These are phyloP conservation scores for Termitomyces sp. DNA, from an alignment of 768 basidiomycete species.

Conservation along the genomic window DNA sequence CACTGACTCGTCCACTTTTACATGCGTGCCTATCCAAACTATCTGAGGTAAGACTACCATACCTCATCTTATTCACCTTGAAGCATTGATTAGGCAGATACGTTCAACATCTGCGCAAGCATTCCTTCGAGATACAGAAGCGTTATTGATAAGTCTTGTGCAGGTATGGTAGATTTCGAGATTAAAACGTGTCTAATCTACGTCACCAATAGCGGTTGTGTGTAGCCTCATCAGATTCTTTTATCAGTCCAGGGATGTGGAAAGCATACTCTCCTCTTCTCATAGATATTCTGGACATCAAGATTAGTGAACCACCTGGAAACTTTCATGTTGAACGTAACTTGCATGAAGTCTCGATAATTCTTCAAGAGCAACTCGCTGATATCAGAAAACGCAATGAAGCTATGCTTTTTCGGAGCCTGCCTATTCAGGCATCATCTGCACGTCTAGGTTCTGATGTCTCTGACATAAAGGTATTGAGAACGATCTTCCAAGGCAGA, in stretches of 20 bases:
- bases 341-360: conserved; percentile 37
- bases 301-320: conserved; percentile 23
- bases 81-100: conserved; percentile 36
- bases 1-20: conserved; percentile 62
- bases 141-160: conserved; percentile 49
- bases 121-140: conserved; percentile 49
- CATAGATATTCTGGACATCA: conserved; percentile 40
- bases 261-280: conserved; percentile 43
- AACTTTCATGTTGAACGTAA: conserved; percentile 34
- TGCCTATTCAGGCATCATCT: conserved; percentile 56
- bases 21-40: conserved; percentile 69
- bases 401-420: conserved; percentile 67
- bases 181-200: not conserved
- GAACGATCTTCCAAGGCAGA: not conserved
- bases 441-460: conserved; percentile 60
- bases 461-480: conserved; percentile 40
- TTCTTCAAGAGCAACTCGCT: conserved; percentile 53
- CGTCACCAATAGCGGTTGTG: conserved; percentile 53
- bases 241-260: conserved; percentile 73
- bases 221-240: conserved; percentile 67
- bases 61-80: not conserved
- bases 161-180: conserved; percentile 39
- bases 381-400: conserved; percentile 78
- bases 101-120: conserved; percentile 47
- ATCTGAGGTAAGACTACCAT: conserved; percentile 44